phyloP scores from a whole-genome alignment of 2,329 filamentous ascomycete species.

The Calonectria fujianensis region DNA sequence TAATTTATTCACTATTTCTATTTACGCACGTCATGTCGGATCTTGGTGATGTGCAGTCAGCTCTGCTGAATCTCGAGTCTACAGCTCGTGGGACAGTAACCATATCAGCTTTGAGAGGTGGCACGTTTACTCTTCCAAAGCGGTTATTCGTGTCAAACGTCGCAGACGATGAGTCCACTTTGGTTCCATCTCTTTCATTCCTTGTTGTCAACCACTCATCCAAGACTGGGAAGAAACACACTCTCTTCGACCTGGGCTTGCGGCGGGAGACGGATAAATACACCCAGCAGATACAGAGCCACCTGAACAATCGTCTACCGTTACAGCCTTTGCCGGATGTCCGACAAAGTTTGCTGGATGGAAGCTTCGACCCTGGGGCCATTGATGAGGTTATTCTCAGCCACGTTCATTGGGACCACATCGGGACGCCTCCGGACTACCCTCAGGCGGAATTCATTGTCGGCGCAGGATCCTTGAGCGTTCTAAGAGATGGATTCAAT shows the following conservation, averaged over 20 bases:
- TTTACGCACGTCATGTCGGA: background rate
- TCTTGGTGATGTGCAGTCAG: background rate
- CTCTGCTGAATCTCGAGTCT: background rate
- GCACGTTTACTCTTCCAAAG: background rate
- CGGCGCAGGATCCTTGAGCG: slow-evolving; percentile 66
- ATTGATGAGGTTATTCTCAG: slow-evolving; percentile 65
- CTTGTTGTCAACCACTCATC: background rate
- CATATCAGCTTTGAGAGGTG: background rate
- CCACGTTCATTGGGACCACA: slow-evolving; percentile 76
- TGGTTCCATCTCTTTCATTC: slow-evolving; percentile 6
- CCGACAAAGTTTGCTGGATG: background rate
- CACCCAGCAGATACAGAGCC: background rate
- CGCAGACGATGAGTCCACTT: background rate
- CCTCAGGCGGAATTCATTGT: slow-evolving; percentile 68
- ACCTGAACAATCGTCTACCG: background rate
- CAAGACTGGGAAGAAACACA: background rate
- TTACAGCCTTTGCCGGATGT: background rate
- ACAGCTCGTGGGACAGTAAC: background rate
- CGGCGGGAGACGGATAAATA: background rate
- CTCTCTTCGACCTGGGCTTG: slow-evolving; percentile 8
- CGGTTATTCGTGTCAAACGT: background rate
- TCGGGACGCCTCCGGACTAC: slow-evolving; percentile 73
- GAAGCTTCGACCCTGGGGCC: slow-evolving; percentile 26
- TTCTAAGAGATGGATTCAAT: slow-evolving; percentile 59
- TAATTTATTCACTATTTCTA: background rate